Conservation (phyloP, 345 rosid species). For the Populus deltoides region DNA sequence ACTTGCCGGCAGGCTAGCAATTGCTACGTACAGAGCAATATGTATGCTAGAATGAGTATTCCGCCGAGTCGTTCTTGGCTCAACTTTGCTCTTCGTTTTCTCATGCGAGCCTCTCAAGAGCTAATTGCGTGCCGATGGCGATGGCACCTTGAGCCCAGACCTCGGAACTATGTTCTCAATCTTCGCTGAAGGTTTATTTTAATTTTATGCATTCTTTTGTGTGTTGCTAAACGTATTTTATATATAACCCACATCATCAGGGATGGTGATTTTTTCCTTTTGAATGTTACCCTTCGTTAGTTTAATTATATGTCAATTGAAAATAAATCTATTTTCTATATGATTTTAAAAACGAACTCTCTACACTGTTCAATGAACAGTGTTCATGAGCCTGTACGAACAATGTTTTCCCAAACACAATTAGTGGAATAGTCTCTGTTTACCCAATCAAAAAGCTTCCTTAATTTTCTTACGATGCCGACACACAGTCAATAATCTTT, state of each 20-base stretch:
- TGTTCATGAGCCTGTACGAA: too few species aligned
- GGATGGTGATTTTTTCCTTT: background rate
- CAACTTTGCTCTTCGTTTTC: conserved; percentile 5
- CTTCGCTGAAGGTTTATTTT: background rate
- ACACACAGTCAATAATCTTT: too few species aligned
- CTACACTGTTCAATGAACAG: too few species aligned
- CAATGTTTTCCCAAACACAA: too few species aligned
- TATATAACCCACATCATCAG: background rate
- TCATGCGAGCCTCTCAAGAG: conserved; percentile 4
- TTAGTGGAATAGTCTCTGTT: too few species aligned
- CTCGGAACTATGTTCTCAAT: background rate
- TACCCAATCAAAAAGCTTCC: too few species aligned
- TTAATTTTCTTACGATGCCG: too few species aligned
- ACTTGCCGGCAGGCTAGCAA: background rate
- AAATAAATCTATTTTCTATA: too few species aligned
- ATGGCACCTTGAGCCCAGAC: background rate
- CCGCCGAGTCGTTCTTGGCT: background rate
- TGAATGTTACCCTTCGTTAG: background rate
- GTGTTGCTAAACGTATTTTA: background rate
- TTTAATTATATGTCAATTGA: too few species aligned
- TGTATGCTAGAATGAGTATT: background rate
- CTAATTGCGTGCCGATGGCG: background rate
- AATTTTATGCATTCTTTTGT: background rate
- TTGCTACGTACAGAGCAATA: background rate
- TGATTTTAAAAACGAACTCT: too few species aligned